A percentile compares a stretch with the other conserved stretches of the same genome.
Conservation (phyloP, 208 protist genomes). For the Leishmania gerbilli region DNA sequence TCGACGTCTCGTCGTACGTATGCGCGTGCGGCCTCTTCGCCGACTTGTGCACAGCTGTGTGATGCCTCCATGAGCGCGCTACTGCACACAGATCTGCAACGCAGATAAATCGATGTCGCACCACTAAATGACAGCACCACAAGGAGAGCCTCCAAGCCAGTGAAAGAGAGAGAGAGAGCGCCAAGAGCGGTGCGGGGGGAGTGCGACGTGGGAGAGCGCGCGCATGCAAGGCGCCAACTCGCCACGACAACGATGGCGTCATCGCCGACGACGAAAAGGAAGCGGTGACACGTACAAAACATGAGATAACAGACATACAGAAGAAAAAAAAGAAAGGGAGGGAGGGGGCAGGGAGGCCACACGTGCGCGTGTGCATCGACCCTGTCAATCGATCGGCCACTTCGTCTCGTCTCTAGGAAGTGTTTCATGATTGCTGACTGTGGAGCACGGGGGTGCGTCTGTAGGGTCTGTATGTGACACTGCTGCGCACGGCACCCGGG, state of each 20-base stretch:
- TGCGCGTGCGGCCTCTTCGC: no score
- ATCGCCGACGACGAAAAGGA: not conserved
- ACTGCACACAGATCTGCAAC: not conserved
- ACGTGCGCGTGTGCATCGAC: not conserved
- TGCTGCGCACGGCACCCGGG: not conserved
- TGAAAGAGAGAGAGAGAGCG: not conserved
- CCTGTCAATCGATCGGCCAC: not conserved
- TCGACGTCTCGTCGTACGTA: no score
- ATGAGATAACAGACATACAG: not conserved
- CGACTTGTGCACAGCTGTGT: no score
- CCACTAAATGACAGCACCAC: not conserved
- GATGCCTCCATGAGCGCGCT: not conserved
- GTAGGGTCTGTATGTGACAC: not conserved
- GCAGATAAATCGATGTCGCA: not conserved
- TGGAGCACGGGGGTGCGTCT: not conserved
- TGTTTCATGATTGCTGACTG: not conserved
- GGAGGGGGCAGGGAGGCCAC: not conserved
- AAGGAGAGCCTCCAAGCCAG: not conserved
- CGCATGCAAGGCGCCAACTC: not conserved
- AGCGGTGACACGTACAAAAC: not conserved
- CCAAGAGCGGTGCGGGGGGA: not conserved
- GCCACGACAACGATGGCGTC: not conserved
- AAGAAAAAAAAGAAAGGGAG: not conserved
- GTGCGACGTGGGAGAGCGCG: not conserved
- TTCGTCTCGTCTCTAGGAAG: not conserved